Base-by-base conservation (phyloP, 2,329 filamentous ascomycete genomes). In the Pseudogymnoascus sp. region DNA sequence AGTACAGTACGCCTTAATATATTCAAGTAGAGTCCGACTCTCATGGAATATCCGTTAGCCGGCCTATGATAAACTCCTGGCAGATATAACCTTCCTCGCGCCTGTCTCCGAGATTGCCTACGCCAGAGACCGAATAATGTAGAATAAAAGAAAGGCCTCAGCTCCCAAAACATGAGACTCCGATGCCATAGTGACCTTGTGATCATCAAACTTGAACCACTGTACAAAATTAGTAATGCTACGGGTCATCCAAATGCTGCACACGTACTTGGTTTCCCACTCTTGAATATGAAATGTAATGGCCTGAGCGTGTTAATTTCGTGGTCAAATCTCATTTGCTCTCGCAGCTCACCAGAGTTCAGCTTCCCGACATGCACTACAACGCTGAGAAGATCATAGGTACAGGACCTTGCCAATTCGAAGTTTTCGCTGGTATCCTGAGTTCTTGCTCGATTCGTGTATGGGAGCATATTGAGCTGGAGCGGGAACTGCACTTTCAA, bases 161-260 rank as follows among this genome's bases (percentile, higher is more conserved):
- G 91, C 90, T 31, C 83, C 84, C 44, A 97, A 80, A 2, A 97
- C 93, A 65, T 97, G 91, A 4, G 89, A 89, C 72, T 95, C 88
- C 56, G 85, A 86, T 1, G 91, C 93, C 63, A 93, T 73, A 65
- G 93, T 90, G 23, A 97, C 93, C 73, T 91, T 92, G 74, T 95
- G 93, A 73, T 97, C 93, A 72, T 97, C 96, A 76, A 97, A 97
- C 63, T 90, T 86, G 75, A 96, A 96, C 93, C 93, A 97, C 83
- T 96, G 68, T 15, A 65, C 72, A 10, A 42, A 31, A 7, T 66
- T 70, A 61, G 35, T 37, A 29, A 31, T 64, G 35, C 7, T 42
- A 62, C 40, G 19, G 13, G n/a, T 19, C 7, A 15, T 9, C 35
- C 31, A 60, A 40, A 60, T 17, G 33, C 38, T 15, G 44, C 53